phyloP scores from a whole-genome alignment of 768 basidiomycete genomes.

The Mycena latifolia region DNA sequence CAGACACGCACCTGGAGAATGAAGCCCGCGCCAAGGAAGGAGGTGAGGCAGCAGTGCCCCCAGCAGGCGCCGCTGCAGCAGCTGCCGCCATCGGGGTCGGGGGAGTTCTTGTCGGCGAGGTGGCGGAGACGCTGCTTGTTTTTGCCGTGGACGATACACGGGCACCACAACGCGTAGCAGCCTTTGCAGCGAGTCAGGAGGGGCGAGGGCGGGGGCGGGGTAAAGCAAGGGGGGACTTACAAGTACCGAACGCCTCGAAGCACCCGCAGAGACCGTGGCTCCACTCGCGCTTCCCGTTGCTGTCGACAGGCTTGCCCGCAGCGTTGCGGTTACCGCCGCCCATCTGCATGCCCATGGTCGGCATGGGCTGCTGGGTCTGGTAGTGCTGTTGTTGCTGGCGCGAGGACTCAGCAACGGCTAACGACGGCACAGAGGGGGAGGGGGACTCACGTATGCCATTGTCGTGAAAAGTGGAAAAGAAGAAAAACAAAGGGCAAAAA shows the following conservation, averaged over 20 bases:
- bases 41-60: slow-evolving; percentile 23
- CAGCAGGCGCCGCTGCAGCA: slow-evolving; percentile 38
- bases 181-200: slow-evolving; percentile 12
- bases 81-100: slow-evolving; percentile 52
- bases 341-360: slow-evolving; percentile 33
- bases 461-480: slow-evolving; percentile 6
- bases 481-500: slow-evolving; percentile 1
- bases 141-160: slow-evolving; percentile 53
- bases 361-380: slow-evolving; percentile 32
- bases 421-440: not conserved
- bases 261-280: slow-evolving; percentile 46
- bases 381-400: slow-evolving; percentile 31
- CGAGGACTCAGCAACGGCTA: not conserved
- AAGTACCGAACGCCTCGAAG: slow-evolving; percentile 42
- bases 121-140: slow-evolving; percentile 50
- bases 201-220: not conserved
- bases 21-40: slow-evolving; percentile 18
- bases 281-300: slow-evolving; percentile 46
- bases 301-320: slow-evolving; percentile 39
- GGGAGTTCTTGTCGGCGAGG: slow-evolving; percentile 43
- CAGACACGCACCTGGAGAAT: slow-evolving; percentile 26
- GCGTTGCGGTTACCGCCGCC: slow-evolving; percentile 46
- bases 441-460: slow-evolving; percentile 32
- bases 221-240: slow-evolving; percentile 30
- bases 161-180: slow-evolving; percentile 48